Base-by-base conservation (phyloP, 2,329 filamentous ascomycete genomes). In the Acephala macrosclerotiorum region DNA sequence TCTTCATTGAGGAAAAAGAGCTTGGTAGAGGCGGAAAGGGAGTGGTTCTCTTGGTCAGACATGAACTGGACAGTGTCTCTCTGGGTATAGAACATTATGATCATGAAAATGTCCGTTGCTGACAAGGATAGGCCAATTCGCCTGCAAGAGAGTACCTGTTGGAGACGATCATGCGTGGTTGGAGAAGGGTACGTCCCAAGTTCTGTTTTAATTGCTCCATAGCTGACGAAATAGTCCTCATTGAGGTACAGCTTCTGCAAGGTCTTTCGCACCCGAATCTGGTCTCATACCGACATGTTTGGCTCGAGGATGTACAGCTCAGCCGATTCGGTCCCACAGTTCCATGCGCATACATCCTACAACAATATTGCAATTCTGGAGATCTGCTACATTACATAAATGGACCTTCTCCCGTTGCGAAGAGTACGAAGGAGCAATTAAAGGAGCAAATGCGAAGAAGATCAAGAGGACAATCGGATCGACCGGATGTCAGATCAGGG, bases 271-370 rank as follows among this genome's bases (percentile, higher is more conserved):
- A 99, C 75, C 92, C 94, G 64, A 99, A 99, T 69, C 84, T 99
- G 9, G 96, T 99, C 0, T 97, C 94, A 0, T 99, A 99, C 77
- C 91, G 95, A 7, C 96, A 98, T 79, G 96, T 97, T 36, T 99
- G 96, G 96, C 85, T 99, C 18, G 95, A 99, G 77, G 91, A 97
- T 77, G 90, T 91, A 61, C 88, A 91, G 71, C 87, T 97, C 60
- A 95, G 87, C 68, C 90, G 87, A 1, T 99, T 99, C 77, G 92
- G 94, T 0, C 96, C 96, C 0, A 93, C 89, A 62, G 94, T 99
- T 0, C 94, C 94, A 12, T 98, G 95, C 74, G 94, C 95, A 4
- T 99, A 97, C 77, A 99, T 99, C 64, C 84, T 99, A 8, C 96
- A 99, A 76, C 94, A 99, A 75, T 99, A 97, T 74, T 99, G 96